A percentile compares a stretch with the other conserved stretches of the same genome.
Conservation (phyloP, 1,284 basidiomycete genomes). For the Amylostereum areolatum region DNA sequence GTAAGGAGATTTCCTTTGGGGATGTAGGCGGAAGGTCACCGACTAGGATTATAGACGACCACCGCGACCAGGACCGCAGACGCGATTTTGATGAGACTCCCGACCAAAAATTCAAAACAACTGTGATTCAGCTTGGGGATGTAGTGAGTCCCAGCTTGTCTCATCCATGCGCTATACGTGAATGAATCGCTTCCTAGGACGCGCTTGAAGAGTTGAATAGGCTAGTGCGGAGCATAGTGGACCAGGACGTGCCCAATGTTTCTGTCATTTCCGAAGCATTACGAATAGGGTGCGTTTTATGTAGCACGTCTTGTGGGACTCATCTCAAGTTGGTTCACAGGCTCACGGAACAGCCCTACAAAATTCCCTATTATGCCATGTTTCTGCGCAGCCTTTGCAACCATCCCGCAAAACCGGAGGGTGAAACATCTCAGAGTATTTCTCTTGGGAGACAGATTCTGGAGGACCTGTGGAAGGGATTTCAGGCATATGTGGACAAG, state of each 20-base stretch:
- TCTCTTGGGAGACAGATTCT: constrained; percentile 72
- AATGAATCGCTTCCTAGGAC: constrained; percentile 41
- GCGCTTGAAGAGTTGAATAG: constrained; percentile 63
- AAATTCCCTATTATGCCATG: constrained; percentile 83
- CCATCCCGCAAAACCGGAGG: constrained; percentile 30
- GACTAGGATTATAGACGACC: constrained; percentile 35
- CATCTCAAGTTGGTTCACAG: constrained; percentile 26
- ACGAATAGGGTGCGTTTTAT: constrained; percentile 54
- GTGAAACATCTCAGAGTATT: constrained; percentile 28
- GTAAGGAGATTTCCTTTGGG: constrained; percentile 26
- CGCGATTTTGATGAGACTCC: constrained; percentile 63
- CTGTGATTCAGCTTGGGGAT: constrained; percentile 75
- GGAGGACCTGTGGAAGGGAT: constrained; percentile 84
- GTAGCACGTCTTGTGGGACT: not conserved
- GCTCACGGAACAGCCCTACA: constrained; percentile 87
- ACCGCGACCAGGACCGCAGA: constrained; percentile 56
- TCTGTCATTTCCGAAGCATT: constrained; percentile 69
- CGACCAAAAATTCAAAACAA: constrained; percentile 63
- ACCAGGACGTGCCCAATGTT: constrained; percentile 50
- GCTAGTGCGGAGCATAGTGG: constrained; percentile 59
- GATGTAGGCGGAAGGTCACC: constrained; percentile 4
- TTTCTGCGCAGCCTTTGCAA: constrained; percentile 71
- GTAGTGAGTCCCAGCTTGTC: constrained; percentile 52
- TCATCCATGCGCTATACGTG: constrained; percentile 2
- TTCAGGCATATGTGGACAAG: constrained; percentile 81